Base-by-base conservation (phyloP, 768 basidiomycete genomes). In the Cystoderma amianthinum region DNA sequence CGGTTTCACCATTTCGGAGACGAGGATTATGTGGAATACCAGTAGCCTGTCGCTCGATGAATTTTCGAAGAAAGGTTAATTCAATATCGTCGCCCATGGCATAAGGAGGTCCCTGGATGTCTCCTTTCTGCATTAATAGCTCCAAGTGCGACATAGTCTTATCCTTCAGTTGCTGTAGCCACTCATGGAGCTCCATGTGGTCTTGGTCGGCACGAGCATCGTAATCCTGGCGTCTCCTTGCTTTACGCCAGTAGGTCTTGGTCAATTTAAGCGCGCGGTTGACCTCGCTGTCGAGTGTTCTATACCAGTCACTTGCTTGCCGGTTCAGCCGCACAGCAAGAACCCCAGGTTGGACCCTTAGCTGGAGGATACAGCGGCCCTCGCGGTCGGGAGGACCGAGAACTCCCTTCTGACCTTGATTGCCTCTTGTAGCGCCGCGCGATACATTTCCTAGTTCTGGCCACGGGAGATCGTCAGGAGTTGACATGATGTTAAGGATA, bases 71-170 rank as follows among this genome's bases (percentile, higher is more conserved):
- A 63, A 88, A 89, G 1, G 79, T 60, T 45, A 89, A 70, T 52
- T 89, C 85, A 55, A 85, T 59, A 49, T 85, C 78, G 52, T 88
- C 86, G 7, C 84, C 72, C 86, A 89, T 89, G 44, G 72, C 52
- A 58, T 88, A 88, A 17, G 86, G 85, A 2, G 86, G 86, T 13
- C 86, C 85, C 54, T 80, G 83, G 21, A 89, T 89, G 48, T 89
- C 86, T 54, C 85, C 84, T 54, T 88, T 87, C 56, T 88, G 86
- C 82, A 89, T 88, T 50, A 88, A 77, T 2, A 88, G 71, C 58
- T 89, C 86, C 34, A 89, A 71, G 62, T 89, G 85, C 36, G 85
- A 84, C 86, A 89, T 89, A 39, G 83, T 86, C 60, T 87, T 89
- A 62, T 89, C 86, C 59, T 89, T 89, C 51, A 89, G 68, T 58